Percentiles rank a stretch among this genome's conserved stretches.
These are phyloP conservation scores for Cladophialophora carrionii DNA, from an alignment of 2,329 filamentous ascomycete species.

Conservation along the genomic window DNA sequence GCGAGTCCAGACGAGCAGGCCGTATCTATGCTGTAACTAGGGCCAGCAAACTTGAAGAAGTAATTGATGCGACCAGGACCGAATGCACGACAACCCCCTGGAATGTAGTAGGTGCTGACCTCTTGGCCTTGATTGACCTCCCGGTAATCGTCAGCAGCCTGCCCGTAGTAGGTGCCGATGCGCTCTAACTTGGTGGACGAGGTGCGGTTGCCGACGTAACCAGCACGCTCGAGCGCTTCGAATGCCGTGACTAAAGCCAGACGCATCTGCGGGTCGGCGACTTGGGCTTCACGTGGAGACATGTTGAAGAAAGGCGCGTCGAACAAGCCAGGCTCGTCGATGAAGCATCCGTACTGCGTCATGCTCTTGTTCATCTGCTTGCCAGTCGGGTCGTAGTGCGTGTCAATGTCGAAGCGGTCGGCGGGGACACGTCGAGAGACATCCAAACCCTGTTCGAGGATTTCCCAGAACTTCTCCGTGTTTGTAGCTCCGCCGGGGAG, in stretches of 20 bases:
- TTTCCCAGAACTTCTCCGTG: conserved; percentile 43
- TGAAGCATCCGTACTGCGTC: conserved; percentile 45
- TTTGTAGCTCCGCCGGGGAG: conserved; percentile 58
- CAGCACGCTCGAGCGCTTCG: conserved; percentile 74
- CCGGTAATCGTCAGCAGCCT: conserved; percentile 38
- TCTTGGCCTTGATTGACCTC: conserved; percentile 39
- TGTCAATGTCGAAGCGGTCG: conserved; percentile 44
- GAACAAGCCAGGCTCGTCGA: conserved; percentile 46
- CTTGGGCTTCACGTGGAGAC: conserved; percentile 35
- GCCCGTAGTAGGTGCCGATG: conserved; percentile 67
- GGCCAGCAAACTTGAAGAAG: conserved; percentile 69
- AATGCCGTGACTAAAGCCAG: conserved; percentile 71
- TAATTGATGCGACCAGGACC: conserved; percentile 55
- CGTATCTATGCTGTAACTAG: conserved; percentile 68
- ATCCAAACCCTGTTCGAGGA: conserved; percentile 44
- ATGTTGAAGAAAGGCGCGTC: conserved; percentile 50
- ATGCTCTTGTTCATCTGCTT: conserved; percentile 42
- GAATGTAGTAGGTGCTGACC: conserved; percentile 39
- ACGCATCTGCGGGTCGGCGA: conserved; percentile 54
- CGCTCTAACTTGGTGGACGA: conserved; percentile 60
- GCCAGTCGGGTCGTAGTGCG: conserved; percentile 44
- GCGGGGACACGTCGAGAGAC: conserved; percentile 40
- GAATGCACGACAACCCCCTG: conserved; percentile 33
- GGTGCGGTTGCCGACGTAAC: conserved; percentile 68
- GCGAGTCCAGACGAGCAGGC: conserved; percentile 69